Base-by-base conservation (phyloP, 1,139 yeast species). In the Wickerhamiella infanticola region DNA sequence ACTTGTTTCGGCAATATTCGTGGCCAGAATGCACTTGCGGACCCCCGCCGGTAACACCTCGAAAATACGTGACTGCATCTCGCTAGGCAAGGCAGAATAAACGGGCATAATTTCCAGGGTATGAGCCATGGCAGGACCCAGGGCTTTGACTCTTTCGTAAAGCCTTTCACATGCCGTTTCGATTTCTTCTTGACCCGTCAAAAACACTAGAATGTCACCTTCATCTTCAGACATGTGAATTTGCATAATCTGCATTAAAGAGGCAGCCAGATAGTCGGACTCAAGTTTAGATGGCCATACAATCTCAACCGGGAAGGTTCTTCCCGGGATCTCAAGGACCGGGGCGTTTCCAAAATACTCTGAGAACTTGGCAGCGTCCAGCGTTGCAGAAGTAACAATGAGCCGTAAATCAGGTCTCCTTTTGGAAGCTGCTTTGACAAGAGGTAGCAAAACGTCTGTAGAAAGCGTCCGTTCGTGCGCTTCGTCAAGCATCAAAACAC, bases 381-480 rank as follows among this genome's bases (percentile, higher is more conserved):
- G 68, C 0, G 98, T 88, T 1, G 98, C 98, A 2, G 96, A 88
- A 0, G 97, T 86, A 5, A 86, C 79, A 45, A 90, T 79, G 3
- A 88, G 69, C 57, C 80, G 80, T 47, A 90, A 64, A 47, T 81
- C 77, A 0, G 95, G 94, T 48, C 93, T 75, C 42, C 75, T 64
- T 18, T 60, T 56, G 0, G 80, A 74, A 0, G 95, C 94, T 50
- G 79, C 71, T 55, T 86, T 82, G 51, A 90, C 64, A 42, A 90
- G 65, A 0, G 94, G 94, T 69, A 90, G 86, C 35, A 90, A 65
- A 3, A 90, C 83, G 68, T 90, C 98, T 0, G 97, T 90, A 0
- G 96, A 83, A 41, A 90, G 77, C 0, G 97, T 88, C 57, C 98
- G 72, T 62, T 90, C 98, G 63, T 90, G 98, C 0, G 96, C 96